Conservation (phyloP, 2,329 filamentous ascomycete genomes). For the Ophiosphaerella korrae region DNA sequence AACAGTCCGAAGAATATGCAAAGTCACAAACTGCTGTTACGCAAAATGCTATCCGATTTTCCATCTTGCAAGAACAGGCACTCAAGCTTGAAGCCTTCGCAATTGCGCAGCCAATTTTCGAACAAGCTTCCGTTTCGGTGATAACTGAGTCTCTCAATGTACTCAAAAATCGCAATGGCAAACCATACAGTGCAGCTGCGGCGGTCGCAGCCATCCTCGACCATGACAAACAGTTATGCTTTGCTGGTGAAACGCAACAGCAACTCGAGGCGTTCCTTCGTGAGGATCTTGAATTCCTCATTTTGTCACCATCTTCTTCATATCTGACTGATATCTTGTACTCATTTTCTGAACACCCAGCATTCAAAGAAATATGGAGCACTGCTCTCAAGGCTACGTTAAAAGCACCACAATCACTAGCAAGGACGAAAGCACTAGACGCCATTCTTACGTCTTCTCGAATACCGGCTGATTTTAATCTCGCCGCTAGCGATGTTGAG, state of each 20-base stretch:
- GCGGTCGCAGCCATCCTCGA: constrained; percentile 60
- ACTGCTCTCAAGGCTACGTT: constrained; percentile 36
- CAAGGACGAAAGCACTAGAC: constrained; percentile 36
- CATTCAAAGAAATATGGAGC: constrained; percentile 40
- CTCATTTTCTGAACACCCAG: constrained; percentile 43
- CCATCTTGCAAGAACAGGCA: constrained; percentile 57
- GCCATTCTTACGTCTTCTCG: constrained; percentile 43
- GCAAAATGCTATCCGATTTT: constrained; percentile 67
- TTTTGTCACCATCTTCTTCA: constrained; percentile 70
- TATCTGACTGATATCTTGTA: constrained; percentile 71
- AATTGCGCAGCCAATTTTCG: constrained; percentile 21
- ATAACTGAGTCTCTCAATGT: constrained; percentile 57
- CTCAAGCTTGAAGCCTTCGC: constrained; percentile 11
- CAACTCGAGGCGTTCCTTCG: constrained; percentile 55
- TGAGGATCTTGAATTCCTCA: constrained; percentile 62
- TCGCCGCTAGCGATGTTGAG: constrained; percentile 41
- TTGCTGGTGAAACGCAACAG: constrained; percentile 51
- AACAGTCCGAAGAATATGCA: constrained; percentile 77
- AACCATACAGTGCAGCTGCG: constrained; percentile 68
- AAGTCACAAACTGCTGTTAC: constrained; percentile 73
- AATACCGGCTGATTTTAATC: constrained; percentile 41
- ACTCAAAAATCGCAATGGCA: constrained; percentile 62
- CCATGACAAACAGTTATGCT: constrained; percentile 49
- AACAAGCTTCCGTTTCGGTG: constrained; percentile 49
- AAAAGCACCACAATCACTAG: constrained; percentile 31